These are phyloP conservation scores for Lactarius quietus DNA, from an alignment of 768 basidiomycete genomes.

Conservation along the genomic window DNA sequence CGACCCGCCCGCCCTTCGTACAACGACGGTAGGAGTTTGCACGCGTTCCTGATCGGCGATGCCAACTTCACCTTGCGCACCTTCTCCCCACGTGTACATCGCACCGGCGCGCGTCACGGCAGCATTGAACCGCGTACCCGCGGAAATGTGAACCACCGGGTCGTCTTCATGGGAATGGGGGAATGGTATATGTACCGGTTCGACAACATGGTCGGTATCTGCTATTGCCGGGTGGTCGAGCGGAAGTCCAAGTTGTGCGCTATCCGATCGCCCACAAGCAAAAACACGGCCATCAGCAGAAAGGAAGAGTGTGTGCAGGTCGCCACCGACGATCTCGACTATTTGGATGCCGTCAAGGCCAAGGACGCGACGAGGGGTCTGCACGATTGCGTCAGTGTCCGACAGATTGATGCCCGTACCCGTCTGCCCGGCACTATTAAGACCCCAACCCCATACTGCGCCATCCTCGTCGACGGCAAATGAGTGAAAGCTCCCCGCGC, in stretches of 20 bases:
- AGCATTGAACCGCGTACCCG: slow-evolving; percentile 70
- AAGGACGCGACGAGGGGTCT: slow-evolving; percentile 60
- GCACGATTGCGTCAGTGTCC: slow-evolving; percentile 51
- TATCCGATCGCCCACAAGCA: slow-evolving; percentile 81
- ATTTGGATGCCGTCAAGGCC: slow-evolving; percentile 57
- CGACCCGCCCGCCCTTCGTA: slow-evolving; percentile 66
- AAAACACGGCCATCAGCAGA: slow-evolving; percentile 80
- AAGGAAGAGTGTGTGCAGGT: slow-evolving; percentile 89
- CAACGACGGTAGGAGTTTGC: slow-evolving; percentile 60
- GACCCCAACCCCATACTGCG: slow-evolving; percentile 92
- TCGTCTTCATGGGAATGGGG: slow-evolving; percentile 51
- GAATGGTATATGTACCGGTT: slow-evolving; percentile 64
- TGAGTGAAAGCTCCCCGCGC: slow-evolving; percentile 81
- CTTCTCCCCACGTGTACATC: slow-evolving; percentile 74
- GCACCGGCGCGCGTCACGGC: slow-evolving; percentile 65
- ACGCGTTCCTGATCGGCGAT: slow-evolving; percentile 51
- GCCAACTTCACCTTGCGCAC: slow-evolving; percentile 74
- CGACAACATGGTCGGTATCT: slow-evolving; percentile 56
- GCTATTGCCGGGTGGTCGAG: slow-evolving; percentile 65
- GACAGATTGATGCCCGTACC: slow-evolving; percentile 53
- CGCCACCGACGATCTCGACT: slow-evolving; percentile 74
- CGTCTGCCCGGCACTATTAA: slow-evolving; percentile 85
- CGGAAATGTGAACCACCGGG: slow-evolving; percentile 60
- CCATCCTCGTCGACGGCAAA: slow-evolving; percentile 87
- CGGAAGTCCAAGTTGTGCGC: slow-evolving; percentile 74